These are phyloP conservation scores for Colletotrichum filicis DNA, from an alignment of 2,329 filamentous ascomycete genomes.

Conservation along the genomic window DNA sequence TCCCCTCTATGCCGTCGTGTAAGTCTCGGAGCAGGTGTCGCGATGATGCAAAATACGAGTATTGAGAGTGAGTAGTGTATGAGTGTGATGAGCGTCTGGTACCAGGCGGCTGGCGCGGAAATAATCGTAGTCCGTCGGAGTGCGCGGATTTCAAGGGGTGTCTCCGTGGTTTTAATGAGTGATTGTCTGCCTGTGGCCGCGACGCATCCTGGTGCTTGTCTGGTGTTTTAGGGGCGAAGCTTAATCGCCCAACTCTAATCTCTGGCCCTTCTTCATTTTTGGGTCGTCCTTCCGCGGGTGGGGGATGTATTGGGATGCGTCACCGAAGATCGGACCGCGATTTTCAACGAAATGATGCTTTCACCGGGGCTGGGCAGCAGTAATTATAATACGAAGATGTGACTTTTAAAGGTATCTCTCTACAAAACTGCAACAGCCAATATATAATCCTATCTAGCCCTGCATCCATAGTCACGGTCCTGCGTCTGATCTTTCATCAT, in stretches of 20 bases:
- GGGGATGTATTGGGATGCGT: neutral
- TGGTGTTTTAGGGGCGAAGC: slow-evolving; percentile 30
- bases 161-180: slow-evolving; percentile 20
- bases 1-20: neutral
- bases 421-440: neutral
- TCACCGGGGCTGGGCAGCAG: neutral
- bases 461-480: neutral
- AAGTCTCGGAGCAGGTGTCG: neutral
- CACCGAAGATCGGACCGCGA: neutral
- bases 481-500: neutral
- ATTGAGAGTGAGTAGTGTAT: neutral
- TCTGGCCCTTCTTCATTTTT: neutral
- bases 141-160: slow-evolving; percentile 2
- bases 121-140: slow-evolving; percentile 20
- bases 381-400: too few relatives aligned
- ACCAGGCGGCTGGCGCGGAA: slow-evolving; percentile 13
- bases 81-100: neutral
- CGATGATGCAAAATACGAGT: neutral
- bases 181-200: neutral
- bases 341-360: neutral
- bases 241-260: slow-evolving; percentile 25
- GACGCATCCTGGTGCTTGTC: slow-evolving; percentile 24
- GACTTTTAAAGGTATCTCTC: too few relatives aligned
- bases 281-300: neutral
- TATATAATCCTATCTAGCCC: neutral